phyloP scores from a whole-genome alignment of 2,329 filamentous ascomycete genomes.

The Metarhizium guizhouense region DNA sequence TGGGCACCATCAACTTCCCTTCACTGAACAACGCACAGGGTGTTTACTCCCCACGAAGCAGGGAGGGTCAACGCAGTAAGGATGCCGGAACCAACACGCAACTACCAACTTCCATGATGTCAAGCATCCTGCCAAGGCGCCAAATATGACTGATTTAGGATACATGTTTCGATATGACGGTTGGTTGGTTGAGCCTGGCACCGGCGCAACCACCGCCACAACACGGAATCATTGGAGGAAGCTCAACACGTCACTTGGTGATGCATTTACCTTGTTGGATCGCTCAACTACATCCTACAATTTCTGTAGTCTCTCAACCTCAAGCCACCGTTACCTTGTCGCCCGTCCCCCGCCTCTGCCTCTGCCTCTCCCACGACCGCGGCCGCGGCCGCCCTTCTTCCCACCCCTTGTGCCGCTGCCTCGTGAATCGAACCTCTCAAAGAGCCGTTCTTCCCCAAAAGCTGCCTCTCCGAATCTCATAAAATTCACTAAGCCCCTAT shows the following conservation, averaged over 20 bases:
- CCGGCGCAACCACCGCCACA: too few species aligned
- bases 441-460: conserved; percentile 68
- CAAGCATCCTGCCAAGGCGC: too few species aligned
- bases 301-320: not conserved
- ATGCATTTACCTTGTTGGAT: not conserved
- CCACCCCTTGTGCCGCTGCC: conserved; percentile 27
- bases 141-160: too few species aligned
- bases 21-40: too few species aligned
- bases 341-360: conserved; percentile 9
- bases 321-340: not conserved
- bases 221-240: not conserved
- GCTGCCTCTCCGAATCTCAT: conserved; percentile 70
- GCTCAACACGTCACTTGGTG: not conserved
- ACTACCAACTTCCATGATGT: too few species aligned
- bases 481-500: conserved; percentile 84
- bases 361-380: conserved; percentile 22
- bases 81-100: too few species aligned
- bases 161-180: too few species aligned
- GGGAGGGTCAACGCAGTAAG: too few species aligned
- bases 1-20: too few species aligned
- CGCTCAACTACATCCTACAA: not conserved
- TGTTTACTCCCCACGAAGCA: too few species aligned
- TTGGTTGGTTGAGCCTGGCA: too few species aligned
- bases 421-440: conserved; percentile 43
- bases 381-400: conserved; percentile 33